phyloP scores from a whole-genome alignment of 2,329 filamentous ascomycete genomes.

The Myriosclerotinia scirpicola region DNA sequence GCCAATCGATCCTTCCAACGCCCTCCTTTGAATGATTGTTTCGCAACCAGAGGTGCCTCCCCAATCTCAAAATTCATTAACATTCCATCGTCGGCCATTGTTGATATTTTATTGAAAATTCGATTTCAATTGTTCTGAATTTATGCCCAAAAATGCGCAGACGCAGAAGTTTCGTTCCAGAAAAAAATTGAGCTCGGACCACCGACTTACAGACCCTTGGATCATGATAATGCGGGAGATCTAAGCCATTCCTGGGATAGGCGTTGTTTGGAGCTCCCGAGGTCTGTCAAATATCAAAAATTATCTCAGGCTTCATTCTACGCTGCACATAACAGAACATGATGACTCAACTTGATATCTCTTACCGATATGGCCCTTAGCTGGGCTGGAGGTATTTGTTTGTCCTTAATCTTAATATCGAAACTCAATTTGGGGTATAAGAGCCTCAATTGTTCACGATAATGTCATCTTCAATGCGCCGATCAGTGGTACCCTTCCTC shows the following conservation, averaged over 20 bases:
- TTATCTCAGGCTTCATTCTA: slow-evolving; percentile 36
- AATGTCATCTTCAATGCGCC: slow-evolving; percentile 1
- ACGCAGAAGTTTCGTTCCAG: slow-evolving; percentile 29
- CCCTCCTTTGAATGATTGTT: slow-evolving; percentile 76
- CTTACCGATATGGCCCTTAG: slow-evolving; percentile 35
- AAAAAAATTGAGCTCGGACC: slow-evolving; percentile 21
- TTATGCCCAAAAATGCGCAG: slow-evolving; percentile 17
- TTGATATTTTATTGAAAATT: slow-evolving; percentile 26
- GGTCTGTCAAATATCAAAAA: slow-evolving; percentile 23
- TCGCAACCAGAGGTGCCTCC: slow-evolving; percentile 62
- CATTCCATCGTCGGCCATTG: slow-evolving; percentile 93
- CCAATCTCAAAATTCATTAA: slow-evolving; percentile 86
- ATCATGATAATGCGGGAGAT: slow-evolving; percentile 26
- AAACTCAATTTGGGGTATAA: slow-evolving; percentile 1
- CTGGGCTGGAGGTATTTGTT: slow-evolving; percentile 17
- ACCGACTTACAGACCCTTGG: background rate
- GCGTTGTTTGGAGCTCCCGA: slow-evolving; percentile 5
- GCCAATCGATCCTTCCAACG: slow-evolving; percentile 85
- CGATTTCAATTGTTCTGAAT: slow-evolving; percentile 10
- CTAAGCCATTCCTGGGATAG: slow-evolving; percentile 27
- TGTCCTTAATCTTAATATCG: background rate
- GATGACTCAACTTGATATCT: slow-evolving; percentile 29
- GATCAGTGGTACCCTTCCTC: slow-evolving; percentile 6
- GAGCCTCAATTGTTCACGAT: slow-evolving; percentile 1
- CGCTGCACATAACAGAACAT: slow-evolving; percentile 38